Base-by-base conservation (phyloP, 2,329 filamentous ascomycete genomes). In the Cladosporium sp. region DNA sequence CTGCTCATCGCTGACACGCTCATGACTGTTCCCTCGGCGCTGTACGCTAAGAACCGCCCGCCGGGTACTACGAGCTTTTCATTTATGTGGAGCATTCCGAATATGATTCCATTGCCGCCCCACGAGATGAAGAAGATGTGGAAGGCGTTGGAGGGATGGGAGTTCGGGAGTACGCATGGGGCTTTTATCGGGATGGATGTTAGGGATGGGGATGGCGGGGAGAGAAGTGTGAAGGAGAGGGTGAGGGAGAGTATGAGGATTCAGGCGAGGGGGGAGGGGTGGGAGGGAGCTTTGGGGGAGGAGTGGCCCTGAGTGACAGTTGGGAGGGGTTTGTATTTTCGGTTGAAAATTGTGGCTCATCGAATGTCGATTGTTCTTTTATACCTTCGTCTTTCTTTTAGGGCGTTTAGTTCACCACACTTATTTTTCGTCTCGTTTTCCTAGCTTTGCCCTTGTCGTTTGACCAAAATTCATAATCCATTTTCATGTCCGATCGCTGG, bases 1-100 rank as follows among this genome's bases (percentile, higher is more conserved):
- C 77, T 95, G n/a, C 83, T 94, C 66, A 84, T 93, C 65, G 91
- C 91, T 6, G 92, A 96, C 77, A 92, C 90, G 3, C 83, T 95
- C 57, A 83, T 91, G 69, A 90, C 88, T 26, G 89, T 90, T 3
- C 89, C 90, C 0, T 76, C 73, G 2, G 77, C 71, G 1, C 66
- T 77, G 34, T 77, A 76, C 58, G 79, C 80, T 54, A 71, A 78
- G 26, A 72, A 79, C 23, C 75, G 81, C 14, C 75, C 76, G 5
- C 74, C 78, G 0, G 80, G 79, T 2, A 85, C 83, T 7, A 79
- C 77, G 0, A 81, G 79, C 13, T 93, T 86, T 73, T 80, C 86
- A 0, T 93, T 93, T 77, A 89, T 92, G 84, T 93, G 90, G 89
- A 89, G 88, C 61, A 88, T 90, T 68, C 89, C 89, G 1, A 91